These are phyloP conservation scores for Trichophyton rubrum DNA, from an alignment of 2,329 filamentous ascomycete genomes.

Conservation along the genomic window DNA sequence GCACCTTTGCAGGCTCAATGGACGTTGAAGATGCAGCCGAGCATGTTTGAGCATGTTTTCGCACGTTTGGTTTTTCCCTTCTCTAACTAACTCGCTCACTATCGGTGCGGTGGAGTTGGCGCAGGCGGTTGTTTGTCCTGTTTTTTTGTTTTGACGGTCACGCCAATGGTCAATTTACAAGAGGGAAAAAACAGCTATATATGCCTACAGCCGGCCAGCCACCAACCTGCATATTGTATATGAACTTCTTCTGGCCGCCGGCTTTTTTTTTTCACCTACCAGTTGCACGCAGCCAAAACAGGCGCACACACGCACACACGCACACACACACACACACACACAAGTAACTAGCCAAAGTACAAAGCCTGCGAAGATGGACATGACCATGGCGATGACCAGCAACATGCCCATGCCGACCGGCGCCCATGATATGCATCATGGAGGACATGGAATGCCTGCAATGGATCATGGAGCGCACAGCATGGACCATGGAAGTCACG, in stretches of 20 bases:
- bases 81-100: too few relatives aligned
- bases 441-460: constrained; percentile 2
- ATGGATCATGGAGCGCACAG: constrained; percentile 2
- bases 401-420: constrained; percentile 8
- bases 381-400: constrained; percentile 7
- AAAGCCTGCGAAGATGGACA: neutral
- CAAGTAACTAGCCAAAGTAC: neutral
- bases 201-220: too few relatives aligned
- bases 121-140: neutral
- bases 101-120: neutral
- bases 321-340: neutral
- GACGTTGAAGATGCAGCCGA: neutral
- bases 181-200: too few relatives aligned
- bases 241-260: too few relatives aligned
- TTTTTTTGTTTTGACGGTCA: neutral
- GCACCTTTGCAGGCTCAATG: neutral
- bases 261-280: too few relatives aligned
- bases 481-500: constrained; percentile 9
- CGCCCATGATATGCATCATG: neutral
- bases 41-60: constrained; percentile 1
- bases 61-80: neutral
- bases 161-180: too few relatives aligned
- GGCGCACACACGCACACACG: neutral
- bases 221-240: too few relatives aligned
- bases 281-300: too few relatives aligned